Percentiles rank a stretch among this genome's conserved stretches.
These are phyloP conservation scores for Sphagnum contortum DNA, from an alignment of 225 moss, liverwort and hornwort genomes.

Conservation along the genomic window DNA sequence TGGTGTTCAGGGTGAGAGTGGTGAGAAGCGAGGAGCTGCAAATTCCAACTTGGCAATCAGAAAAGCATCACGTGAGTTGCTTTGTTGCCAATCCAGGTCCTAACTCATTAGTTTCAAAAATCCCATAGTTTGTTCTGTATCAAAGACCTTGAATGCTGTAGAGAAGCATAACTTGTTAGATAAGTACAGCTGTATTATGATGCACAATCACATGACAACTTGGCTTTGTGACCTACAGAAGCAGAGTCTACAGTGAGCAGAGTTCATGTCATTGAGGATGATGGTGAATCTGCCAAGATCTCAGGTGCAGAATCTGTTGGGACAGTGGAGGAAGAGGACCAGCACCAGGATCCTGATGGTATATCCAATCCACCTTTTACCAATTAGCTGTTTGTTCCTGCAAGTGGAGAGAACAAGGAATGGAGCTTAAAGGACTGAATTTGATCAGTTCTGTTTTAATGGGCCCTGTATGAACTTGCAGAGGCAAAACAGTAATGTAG, in stretches of 20 bases:
- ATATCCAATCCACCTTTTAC: slow-evolving; percentile 1
- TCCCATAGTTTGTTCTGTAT: too few species aligned
- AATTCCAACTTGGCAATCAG: slow-evolving; percentile 31
- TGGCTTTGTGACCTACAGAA: slow-evolving; percentile 12
- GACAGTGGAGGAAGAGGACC: slow-evolving; percentile 21
- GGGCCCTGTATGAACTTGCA: too few species aligned
- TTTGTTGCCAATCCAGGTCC: too few species aligned
- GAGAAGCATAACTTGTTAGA: too few species aligned
- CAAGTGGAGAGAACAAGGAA: neutral
- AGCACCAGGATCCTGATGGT: slow-evolving; percentile 19
- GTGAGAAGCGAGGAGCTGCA: slow-evolving; percentile 25
- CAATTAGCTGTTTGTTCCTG: neutral
- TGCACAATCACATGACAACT: neutral
- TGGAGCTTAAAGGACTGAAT: too few species aligned
- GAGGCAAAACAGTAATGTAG: too few species aligned
- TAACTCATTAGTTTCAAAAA: too few species aligned
- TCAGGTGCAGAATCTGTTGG: slow-evolving; percentile 18
- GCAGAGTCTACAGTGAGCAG: slow-evolving; percentile 40
- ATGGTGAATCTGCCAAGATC: slow-evolving; percentile 25
- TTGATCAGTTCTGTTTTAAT: too few species aligned
- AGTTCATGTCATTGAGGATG: slow-evolving; percentile 37
- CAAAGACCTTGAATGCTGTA: too few species aligned
- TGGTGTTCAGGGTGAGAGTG: slow-evolving; percentile 24
- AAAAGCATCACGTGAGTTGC: slow-evolving; percentile 43
- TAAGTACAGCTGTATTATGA: too few species aligned